Conservation (phyloP, 371 early-diverging fungal species). For the Mucor ambiguus region DNA sequence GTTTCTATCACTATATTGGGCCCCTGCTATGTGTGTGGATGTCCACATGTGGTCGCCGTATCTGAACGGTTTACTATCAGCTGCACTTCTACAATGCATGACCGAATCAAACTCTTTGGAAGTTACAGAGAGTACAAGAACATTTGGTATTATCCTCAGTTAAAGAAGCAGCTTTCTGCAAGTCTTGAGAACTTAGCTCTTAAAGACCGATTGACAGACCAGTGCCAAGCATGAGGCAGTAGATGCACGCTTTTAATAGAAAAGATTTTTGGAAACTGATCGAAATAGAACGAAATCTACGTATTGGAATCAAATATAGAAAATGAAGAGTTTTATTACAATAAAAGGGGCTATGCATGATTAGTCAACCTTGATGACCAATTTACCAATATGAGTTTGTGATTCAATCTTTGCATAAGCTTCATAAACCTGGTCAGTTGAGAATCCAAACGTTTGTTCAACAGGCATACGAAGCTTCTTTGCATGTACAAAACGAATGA, state of each 20-base stretch:
- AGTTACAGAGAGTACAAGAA: background rate
- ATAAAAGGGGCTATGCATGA: no score
- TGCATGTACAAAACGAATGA: conserved; percentile 16
- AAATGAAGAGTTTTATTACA: no score
- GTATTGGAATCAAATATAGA: no score
- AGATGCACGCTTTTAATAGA: background rate
- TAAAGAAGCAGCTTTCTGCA: background rate
- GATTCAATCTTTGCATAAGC: conserved; percentile 17
- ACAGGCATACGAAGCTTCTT: conserved; percentile 24
- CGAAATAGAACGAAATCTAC: no score
- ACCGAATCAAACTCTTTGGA: background rate
- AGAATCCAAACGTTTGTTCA: conserved; percentile 21
- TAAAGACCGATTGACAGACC: background rate
- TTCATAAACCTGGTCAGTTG: conserved; percentile 7
- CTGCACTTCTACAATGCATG: background rate
- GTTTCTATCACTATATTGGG: background rate
- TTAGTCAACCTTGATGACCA: conserved; percentile 18
- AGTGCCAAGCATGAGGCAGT: background rate
- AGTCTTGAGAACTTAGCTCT: background rate
- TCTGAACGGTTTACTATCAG: background rate
- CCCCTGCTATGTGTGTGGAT: background rate
- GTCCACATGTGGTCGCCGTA: background rate
- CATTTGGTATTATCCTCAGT: background rate
- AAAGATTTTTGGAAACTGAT: no score
- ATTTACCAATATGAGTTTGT: conserved; percentile 22